A percentile compares a stretch with the other conserved stretches of the same genome.
Evolutionary conservation across 2,329 filamentous ascomycete species (phyloP).

Genomic region (Colletotrichum lindemuthianum): DNA sequence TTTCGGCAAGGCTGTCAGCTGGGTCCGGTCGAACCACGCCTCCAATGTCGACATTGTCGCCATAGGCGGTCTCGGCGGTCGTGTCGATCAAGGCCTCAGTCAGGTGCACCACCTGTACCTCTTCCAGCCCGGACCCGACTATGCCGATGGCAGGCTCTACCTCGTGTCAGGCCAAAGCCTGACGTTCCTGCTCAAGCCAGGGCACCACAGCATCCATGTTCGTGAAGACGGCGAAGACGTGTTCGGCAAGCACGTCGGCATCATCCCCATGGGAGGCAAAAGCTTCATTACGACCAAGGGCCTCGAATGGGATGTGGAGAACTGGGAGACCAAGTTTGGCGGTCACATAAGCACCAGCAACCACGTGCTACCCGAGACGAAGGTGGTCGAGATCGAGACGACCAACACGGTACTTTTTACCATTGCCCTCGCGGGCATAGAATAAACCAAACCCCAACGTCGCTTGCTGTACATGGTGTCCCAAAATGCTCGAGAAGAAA

Average conservation of each 20-base stretch:
- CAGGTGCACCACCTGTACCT: constrained; percentile 86
- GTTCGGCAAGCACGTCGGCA: constrained; percentile 84
- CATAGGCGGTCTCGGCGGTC: constrained; percentile 85
- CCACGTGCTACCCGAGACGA: constrained; percentile 69
- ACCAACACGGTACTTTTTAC: constrained; percentile 78
- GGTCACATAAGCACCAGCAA: constrained; percentile 83
- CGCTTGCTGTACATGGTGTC: constrained; percentile 29
- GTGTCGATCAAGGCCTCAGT: constrained; percentile 91
- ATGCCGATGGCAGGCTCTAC: constrained; percentile 71
- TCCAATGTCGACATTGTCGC: constrained; percentile 73
- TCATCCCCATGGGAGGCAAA: constrained; percentile 84
- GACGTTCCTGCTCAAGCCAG: constrained; percentile 80
- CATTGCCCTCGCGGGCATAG: constrained; percentile 63
- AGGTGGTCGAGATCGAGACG: constrained; percentile 71
- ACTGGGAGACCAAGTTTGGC: constrained; percentile 83
- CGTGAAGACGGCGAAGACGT: constrained; percentile 59
- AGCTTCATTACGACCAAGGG: constrained; percentile 82
- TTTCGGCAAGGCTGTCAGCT: constrained; percentile 83
- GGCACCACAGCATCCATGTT: constrained; percentile 74
- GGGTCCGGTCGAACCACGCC: constrained; percentile 56
- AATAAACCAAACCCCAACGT: constrained; percentile 35
- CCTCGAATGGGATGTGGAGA: constrained; percentile 87
- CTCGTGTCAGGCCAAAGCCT: constrained; percentile 84
- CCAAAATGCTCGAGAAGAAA: constrained; percentile 7
- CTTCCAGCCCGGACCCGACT: constrained; percentile 63